phyloP scores from a whole-genome alignment of 2,329 filamentous ascomycete genomes.

The Fusarium sororula region DNA sequence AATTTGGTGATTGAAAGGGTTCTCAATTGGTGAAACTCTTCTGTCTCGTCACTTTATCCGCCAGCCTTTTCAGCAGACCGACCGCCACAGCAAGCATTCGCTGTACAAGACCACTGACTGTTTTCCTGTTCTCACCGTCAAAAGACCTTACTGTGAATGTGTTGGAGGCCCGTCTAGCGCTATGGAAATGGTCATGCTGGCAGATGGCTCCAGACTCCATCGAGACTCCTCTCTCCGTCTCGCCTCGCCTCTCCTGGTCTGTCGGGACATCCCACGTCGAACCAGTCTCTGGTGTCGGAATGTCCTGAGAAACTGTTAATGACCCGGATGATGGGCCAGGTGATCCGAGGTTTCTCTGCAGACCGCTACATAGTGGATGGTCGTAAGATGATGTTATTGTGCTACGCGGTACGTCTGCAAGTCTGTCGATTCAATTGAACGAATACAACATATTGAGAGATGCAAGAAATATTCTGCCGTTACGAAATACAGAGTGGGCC shows the following conservation, averaged over 20 bases:
- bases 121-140: conserved; percentile 6
- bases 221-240: conserved; percentile 24
- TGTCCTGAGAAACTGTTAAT: conserved; percentile 13
- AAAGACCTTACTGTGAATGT: conserved; percentile 22
- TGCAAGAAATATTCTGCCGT: background rate
- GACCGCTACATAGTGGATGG: conserved; percentile 24
- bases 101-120: background rate
- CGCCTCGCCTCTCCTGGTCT: conserved; percentile 10
- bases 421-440: conserved; percentile 9
- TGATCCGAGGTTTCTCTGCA: conserved; percentile 28
- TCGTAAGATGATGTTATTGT: conserved; percentile 13
- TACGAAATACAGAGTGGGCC: conserved; percentile 4
- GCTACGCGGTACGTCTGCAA: background rate
- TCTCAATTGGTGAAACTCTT: conserved; percentile 21
- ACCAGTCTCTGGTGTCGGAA: background rate
- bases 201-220: conserved; percentile 31
- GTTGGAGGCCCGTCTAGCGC: conserved; percentile 25
- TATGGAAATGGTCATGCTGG: conserved; percentile 31
- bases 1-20: background rate
- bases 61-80: conserved; percentile 6
- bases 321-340: conserved; percentile 17
- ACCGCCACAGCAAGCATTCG: conserved; percentile 9
- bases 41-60: conserved; percentile 12
- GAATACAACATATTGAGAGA: conserved; percentile 5
- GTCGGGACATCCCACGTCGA: conserved; percentile 14